A percentile compares a stretch with the other conserved stretches of the same genome.
Evolutionary conservation across 345 rosid species (phyloP).

Genomic region (Trapa incisa): DNA sequence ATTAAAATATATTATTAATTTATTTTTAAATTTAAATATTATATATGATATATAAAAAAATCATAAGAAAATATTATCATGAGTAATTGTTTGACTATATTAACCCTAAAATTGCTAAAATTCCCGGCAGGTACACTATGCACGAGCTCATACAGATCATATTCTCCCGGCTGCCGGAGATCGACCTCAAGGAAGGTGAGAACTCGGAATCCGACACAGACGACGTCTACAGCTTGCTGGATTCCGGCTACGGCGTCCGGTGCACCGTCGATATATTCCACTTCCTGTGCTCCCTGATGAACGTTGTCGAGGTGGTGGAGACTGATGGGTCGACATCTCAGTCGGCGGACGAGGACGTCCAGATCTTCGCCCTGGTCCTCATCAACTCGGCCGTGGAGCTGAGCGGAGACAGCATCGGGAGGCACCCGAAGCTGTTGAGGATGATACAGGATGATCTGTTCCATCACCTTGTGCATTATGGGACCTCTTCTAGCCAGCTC

Average conservation of each 20-base stretch:
- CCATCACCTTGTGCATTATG: slow-evolving; percentile 79
- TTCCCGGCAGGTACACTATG: slow-evolving; percentile 32
- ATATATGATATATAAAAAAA: no score
- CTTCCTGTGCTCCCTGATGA: slow-evolving; percentile 66
- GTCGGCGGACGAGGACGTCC: slow-evolving; percentile 62
- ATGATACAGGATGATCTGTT: slow-evolving; percentile 79
- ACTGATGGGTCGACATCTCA: slow-evolving; percentile 38
- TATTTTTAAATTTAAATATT: no score
- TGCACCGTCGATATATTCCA: slow-evolving; percentile 74
- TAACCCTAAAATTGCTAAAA: not conserved
- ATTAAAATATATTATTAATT: no score
- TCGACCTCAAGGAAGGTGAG: slow-evolving; percentile 38
- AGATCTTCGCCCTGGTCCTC: slow-evolving; percentile 48
- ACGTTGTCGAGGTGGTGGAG: slow-evolving; percentile 59
- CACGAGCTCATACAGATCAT: slow-evolving; percentile 72
- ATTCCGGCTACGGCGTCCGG: slow-evolving; percentile 50
- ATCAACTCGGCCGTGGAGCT: slow-evolving; percentile 66
- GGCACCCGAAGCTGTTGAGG: slow-evolving; percentile 58
- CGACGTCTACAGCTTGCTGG: slow-evolving; percentile 24
- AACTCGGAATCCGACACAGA: slow-evolving; percentile 59
- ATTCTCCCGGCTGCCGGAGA: slow-evolving; percentile 51
- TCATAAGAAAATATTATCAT: no score
- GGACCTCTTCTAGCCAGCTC: slow-evolving; percentile 58
- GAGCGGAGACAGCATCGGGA: slow-evolving; percentile 67
- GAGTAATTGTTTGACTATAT: no score